Evolutionary conservation across 352 stramenopile genomes (phyloP), one percentile per base, ranked within the genome.

Genomic region (Peronospora belbahrii): DNA sequence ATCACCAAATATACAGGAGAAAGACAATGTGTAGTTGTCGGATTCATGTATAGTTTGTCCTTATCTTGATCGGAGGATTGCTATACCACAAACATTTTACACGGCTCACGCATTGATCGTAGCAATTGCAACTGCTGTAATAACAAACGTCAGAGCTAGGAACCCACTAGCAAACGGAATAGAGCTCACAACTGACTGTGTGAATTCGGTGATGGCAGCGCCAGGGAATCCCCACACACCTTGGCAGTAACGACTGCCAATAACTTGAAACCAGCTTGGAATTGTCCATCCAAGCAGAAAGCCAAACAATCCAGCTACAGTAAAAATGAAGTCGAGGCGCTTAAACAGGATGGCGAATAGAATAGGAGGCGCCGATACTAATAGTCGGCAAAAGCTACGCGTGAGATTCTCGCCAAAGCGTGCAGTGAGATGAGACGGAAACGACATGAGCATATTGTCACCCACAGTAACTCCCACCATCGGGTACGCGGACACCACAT

Each of bases 241-340:
- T 59, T 83, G 65, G 59, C 70, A 89, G 61, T 88, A 89, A 30
- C 78, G 73, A 43, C 73, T 88, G 35, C 80, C 70, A 19, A 88
- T 71, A 25, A 92, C 70, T 59, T 92, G 80, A 58, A 92, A 87
- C 77, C 78, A 92, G 50, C 68, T 83, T 42, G 80, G 80, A 39
- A 92, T 92, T 27, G 75, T 82, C 5, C 88, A 59, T 1, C 77
- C 78, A 13, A 92, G 59, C 28, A 85, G 38, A 46, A 92, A 92
- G 10, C 80, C 80, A 31, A 92, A 88, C 4, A 89, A 62, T 6
- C 80, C 80, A 6, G 80, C 77, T 39, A 89, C 56, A 1, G 77
- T 59, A 47, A 92, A 89, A 48, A 92, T 92, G 25, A 82, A 83
- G 51, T 92, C 80, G n/a, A 92, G 67, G 37, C 86, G 85, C 64